A percentile compares a stretch with the other conserved stretches of the same genome.
Evolutionary conservation across 1,284 basidiomycete genomes (phyloP).

Genomic region (Coniferiporia weirii): DNA sequence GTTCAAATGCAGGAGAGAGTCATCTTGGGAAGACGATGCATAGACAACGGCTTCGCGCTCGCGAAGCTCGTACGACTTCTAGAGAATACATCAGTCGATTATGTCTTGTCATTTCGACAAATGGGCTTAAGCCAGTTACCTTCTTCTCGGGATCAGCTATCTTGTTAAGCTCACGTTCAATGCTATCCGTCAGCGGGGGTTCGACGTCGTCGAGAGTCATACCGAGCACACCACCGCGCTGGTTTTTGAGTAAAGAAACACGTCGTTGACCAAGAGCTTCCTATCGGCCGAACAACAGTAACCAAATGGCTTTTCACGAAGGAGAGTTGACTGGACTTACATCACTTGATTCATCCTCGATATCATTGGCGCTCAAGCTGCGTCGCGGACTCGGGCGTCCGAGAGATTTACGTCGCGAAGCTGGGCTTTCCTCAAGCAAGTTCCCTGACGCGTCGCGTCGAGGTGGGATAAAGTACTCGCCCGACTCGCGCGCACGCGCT

Average conservation of each 20-base stretch:
- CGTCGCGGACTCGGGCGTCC: slow-evolving; percentile 54
- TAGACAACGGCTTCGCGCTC: slow-evolving; percentile 74
- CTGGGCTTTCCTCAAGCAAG: slow-evolving; percentile 12
- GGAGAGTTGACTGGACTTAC: slow-evolving; percentile 20
- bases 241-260: slow-evolving; percentile 15
- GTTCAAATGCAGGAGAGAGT: slow-evolving; percentile 62
- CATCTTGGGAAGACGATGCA: slow-evolving; percentile 62
- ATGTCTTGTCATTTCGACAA: background rate
- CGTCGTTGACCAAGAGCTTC: slow-evolving; percentile 17
- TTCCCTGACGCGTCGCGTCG: slow-evolving; percentile 15
- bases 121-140: slow-evolving; percentile 33
- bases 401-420: slow-evolving; percentile 29
- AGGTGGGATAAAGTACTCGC: slow-evolving; percentile 27
- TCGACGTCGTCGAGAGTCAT: slow-evolving; percentile 39
- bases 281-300: slow-evolving; percentile 5
- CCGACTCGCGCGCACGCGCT: slow-evolving; percentile 48
- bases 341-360: slow-evolving; percentile 35
- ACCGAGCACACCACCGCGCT: slow-evolving; percentile 35
- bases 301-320: background rate
- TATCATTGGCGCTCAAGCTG: slow-evolving; percentile 72
- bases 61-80: slow-evolving; percentile 55
- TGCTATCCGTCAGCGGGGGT: slow-evolving; percentile 55
- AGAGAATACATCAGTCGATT: background rate
- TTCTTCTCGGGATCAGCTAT: slow-evolving; percentile 45
- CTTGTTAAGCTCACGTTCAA: slow-evolving; percentile 63